These are phyloP conservation scores for Borovskyia barvae DNA, from an alignment of 208 protist species.

Conservation along the genomic window DNA sequence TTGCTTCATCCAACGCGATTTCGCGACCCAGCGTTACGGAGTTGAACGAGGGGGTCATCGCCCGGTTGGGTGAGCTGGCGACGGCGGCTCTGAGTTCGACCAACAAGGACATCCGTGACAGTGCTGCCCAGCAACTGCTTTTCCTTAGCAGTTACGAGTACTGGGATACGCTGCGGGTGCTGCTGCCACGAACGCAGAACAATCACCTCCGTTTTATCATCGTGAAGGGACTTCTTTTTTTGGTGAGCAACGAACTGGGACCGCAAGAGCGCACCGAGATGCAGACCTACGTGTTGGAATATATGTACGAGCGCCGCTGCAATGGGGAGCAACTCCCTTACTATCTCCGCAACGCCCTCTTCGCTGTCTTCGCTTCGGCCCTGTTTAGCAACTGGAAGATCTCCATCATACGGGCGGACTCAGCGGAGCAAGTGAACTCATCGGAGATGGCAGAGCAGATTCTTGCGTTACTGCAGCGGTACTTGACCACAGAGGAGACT, in stretches of 20 bases:
- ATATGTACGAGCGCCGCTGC: constrained; percentile 36
- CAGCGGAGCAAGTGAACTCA: constrained; percentile 25
- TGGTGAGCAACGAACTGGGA: constrained; percentile 86
- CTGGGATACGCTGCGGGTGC: constrained; percentile 60
- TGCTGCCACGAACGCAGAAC: constrained; percentile 48
- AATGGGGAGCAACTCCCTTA: constrained; percentile 45
- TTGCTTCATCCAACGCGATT: background rate
- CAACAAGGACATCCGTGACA: constrained; percentile 52
- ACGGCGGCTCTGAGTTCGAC: constrained; percentile 53
- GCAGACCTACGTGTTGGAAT: constrained; percentile 60
- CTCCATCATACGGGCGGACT: constrained; percentile 30
- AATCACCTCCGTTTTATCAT: constrained; percentile 86
- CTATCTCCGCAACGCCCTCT: constrained; percentile 68
- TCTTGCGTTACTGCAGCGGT: constrained; percentile 41
- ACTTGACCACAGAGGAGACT: constrained; percentile 48
- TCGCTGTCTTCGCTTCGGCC: constrained; percentile 67
- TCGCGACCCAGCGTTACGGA: constrained; percentile 1
- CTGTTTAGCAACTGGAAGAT: constrained; percentile 82
- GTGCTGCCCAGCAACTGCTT: constrained; percentile 55
- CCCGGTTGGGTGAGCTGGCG: constrained; percentile 33
- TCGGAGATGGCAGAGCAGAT: constrained; percentile 27
- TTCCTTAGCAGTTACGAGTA: constrained; percentile 82
- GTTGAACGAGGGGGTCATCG: constrained; percentile 19
- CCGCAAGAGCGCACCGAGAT: constrained; percentile 73
- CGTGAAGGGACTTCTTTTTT: constrained; percentile 77